Evolutionary conservation across 1,284 basidiomycete genomes (phyloP), one percentile per base, ranked within the genome.

Genomic region (Apiotrichum mycotoxinovorans): DNA sequence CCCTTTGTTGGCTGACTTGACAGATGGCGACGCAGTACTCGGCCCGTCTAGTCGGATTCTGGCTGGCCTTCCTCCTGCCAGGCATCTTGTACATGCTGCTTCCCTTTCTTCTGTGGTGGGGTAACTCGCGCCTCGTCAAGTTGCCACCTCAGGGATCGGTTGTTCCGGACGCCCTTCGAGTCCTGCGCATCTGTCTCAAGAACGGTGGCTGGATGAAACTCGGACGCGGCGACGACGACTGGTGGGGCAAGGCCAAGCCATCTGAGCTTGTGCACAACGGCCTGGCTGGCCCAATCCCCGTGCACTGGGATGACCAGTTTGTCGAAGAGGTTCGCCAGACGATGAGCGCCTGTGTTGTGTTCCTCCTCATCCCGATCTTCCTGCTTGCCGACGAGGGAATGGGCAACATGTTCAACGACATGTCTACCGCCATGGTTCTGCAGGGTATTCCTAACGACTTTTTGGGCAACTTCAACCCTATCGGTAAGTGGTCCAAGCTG

Each of bases 391-490:
- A 81, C 65, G 56, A 52, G 12, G 56, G 58, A 30, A 43, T 56
- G 35, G 53, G 49, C 57, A 74, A 71, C 66, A 56, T 62, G 48
- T 68, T 77, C 53, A 77, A 78, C 64, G 70, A 71, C 47, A 77
- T 79, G 73, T 73, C 73, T 12, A 71, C 71, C 44, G 64, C 68
- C 30, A 79, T 81, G 78, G 63, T 64, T 34, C 66, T 78, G 25
- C 68, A 79, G 64, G 76, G 76, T 51, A 69, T 78, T 0, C 80
- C 80, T 54, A 80, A 80, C 71, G 80, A 81, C 60, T 58, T 81
- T 41, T 70, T 79, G 54, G 69, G 68, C 66, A 79, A 79, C 70
- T 75, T 80, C 61, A 80, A 81, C 71, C 66, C 78, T 17, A 70
- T 80, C 26, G 18, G 40, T 41, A 12, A 20, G 40, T 41, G 12